These are phyloP conservation scores for Eutrema japonicum DNA, from an alignment of 345 rosid genomes.

Conservation along the genomic window DNA sequence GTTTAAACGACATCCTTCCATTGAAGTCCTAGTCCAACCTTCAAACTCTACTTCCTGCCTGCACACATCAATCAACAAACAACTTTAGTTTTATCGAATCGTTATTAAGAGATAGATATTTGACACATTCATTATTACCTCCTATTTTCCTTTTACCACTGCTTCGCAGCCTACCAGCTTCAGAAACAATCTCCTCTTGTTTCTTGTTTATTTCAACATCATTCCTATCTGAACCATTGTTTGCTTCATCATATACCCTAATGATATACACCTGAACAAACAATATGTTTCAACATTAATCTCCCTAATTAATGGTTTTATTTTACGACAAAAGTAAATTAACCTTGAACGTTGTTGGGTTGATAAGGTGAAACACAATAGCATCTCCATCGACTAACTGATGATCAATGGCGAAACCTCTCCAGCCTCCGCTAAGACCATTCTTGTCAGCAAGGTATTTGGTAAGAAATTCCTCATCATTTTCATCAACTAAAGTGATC, in stretches of 20 bases:
- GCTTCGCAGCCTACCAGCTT: constrained; percentile 10
- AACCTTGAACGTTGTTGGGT: constrained; percentile 64
- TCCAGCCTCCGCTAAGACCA: constrained; percentile 74
- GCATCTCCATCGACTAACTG: constrained; percentile 63
- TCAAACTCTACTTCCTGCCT: constrained; percentile 37
- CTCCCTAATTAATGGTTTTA: background rate
- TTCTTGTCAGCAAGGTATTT: constrained; percentile 56
- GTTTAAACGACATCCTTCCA: constrained; percentile 6
- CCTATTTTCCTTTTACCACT: constrained; percentile 37
- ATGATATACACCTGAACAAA: constrained; percentile 43
- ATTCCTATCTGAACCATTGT: constrained; percentile 13
- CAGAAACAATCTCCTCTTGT: constrained; percentile 22
- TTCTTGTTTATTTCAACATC: constrained; percentile 12
- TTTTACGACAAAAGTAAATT: constrained; percentile 2
- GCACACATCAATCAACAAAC: constrained; percentile 27
- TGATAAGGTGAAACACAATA: constrained; percentile 60
- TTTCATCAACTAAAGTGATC: constrained; percentile 51
- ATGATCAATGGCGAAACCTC: constrained; percentile 59
- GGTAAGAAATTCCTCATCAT: constrained; percentile 45
- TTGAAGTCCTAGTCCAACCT: background rate
- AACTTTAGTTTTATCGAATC: background rate
- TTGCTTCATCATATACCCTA: constrained; percentile 37
- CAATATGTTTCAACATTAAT: constrained; percentile 1
- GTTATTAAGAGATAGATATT: constrained; percentile 1
- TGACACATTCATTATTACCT: constrained; percentile 25